Base-by-base conservation (phyloP, 1,284 basidiomycete genomes). In the Trametes pubescens region DNA sequence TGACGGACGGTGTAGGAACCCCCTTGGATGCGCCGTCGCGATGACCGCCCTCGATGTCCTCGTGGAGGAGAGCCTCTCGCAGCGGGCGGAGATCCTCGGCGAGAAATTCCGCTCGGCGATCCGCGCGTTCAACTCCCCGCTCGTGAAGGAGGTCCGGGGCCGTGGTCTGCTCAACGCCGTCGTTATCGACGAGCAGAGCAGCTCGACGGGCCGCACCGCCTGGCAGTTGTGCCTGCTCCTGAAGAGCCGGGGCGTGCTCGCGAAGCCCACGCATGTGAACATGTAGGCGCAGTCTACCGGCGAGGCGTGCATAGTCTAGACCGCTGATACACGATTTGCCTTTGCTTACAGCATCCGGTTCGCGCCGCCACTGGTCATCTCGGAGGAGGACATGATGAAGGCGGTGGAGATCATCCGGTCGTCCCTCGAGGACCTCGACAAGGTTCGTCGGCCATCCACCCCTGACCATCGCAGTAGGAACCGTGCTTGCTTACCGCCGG, bases 141-240 rank as follows among this genome's bases (percentile, higher is more conserved):
- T 93, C 59, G 82, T 95, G 70, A 82, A 87, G 70, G 80, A 80
- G 38, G 93, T 98, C 24, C 87, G 96, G 29, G 96, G 96, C 1
- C 84, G 88, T 61, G 97, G 97, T 0, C 79, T 99, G 64, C 82
- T 99, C 71, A 99, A 99, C 76, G 97, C 97, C 9, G 86, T 99
- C 26, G 93, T 99, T 29, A 96, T 99, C 65, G 92, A 99, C 75
- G 94, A 98, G 80, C 78, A 78, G 64, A 86, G 88, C 81, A 93
- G 90, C 71, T 79, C 70, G 54, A 92, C 87, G 75, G 90, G 93
- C 18, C 83, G 95, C 63, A 90, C 92, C 2, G 97, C 97, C 7
- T 99, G 97, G 98, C 94, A 99, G 76, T 83, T 99, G 57, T 99
- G 98, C 79, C 77, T 99, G 73, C 78, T 99, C 69, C 81, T 99